Evolutionary conservation across 257 asterid genomes (phyloP).

Genomic region (Coffea canephora): DNA sequence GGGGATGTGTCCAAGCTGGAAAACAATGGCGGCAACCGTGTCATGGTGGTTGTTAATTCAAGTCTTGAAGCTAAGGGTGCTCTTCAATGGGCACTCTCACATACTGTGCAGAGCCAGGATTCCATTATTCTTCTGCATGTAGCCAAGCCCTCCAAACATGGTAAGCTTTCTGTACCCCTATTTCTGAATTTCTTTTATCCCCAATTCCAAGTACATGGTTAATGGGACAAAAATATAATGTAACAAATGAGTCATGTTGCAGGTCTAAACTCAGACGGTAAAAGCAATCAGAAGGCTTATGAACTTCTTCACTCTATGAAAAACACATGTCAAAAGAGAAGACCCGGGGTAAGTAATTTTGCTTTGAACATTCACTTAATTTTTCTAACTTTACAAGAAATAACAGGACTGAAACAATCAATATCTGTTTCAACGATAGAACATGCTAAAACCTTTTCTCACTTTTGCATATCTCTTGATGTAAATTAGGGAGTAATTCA

Average conservation of each 20-base stretch:
- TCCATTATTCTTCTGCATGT: slow-evolving; percentile 65
- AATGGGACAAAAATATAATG: background rate
- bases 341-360: slow-evolving; percentile 31
- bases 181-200: background rate
- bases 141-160: slow-evolving; percentile 42
- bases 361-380: background rate
- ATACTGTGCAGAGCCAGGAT: slow-evolving; percentile 71
- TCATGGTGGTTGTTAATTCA: slow-evolving; percentile 81
- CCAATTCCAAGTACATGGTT: background rate
- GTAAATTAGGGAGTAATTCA: background rate
- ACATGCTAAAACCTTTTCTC: background rate
- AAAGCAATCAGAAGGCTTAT: slow-evolving; percentile 19
- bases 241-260: slow-evolving; percentile 19
- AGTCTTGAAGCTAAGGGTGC: slow-evolving; percentile 63
- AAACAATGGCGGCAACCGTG: slow-evolving; percentile 57
- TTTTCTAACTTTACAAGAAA: background rate
- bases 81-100: slow-evolving; percentile 85
- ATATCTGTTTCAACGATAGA: background rate
- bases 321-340: slow-evolving; percentile 21
- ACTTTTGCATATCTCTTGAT: too few species aligned
- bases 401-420: background rate
- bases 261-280: slow-evolving; percentile 36
- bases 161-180: slow-evolving; percentile 19
- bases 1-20: slow-evolving; percentile 28
- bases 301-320: slow-evolving; percentile 29